These are phyloP conservation scores for Carallia pectinifolia DNA, from an alignment of 345 rosid species.

Conservation along the genomic window DNA sequence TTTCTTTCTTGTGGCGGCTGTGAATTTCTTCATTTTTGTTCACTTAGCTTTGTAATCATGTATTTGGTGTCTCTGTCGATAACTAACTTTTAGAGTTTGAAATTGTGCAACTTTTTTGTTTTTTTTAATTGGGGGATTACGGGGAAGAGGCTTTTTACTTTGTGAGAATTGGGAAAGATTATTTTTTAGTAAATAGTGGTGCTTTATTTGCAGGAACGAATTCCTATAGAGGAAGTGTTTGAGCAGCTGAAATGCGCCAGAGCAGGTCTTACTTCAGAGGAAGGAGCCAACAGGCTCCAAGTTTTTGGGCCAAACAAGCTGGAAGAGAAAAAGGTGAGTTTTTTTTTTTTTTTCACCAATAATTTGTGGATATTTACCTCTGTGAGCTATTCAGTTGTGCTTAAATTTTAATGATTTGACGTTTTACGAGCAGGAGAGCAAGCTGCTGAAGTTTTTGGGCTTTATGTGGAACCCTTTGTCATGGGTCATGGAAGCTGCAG, in stretches of 20 bases:
- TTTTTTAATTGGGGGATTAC: not conserved
- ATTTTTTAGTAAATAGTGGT: not conserved
- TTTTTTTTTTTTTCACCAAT: not conserved
- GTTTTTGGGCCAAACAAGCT: slow-evolving; percentile 92
- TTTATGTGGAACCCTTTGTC: slow-evolving; percentile 99
- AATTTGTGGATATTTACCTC: not conserved
- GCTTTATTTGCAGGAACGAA: slow-evolving; percentile 43
- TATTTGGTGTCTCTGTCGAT: no score
- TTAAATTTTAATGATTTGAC: not conserved
- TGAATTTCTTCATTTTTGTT: no score
- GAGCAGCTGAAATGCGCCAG: slow-evolving; percentile 35
- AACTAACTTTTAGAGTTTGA: no score
- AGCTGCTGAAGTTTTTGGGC: slow-evolving; percentile 77
- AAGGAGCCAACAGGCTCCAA: slow-evolving; percentile 67
- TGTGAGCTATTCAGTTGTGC: not conserved
- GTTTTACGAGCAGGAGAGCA: slow-evolving; percentile 60
- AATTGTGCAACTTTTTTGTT: no score
- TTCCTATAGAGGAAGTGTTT: slow-evolving; percentile 82
- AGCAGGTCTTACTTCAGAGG: slow-evolving; percentile 50
- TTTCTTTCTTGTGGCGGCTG: no score
- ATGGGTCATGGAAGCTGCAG: slow-evolving; percentile 98
- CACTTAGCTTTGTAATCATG: no score
- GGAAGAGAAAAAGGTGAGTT: slow-evolving; percentile 75
- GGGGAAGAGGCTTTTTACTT: not conserved
- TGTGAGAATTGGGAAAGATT: not conserved